Conservation (phyloP, 2,329 filamentous ascomycete species). For the Albifimbria verrucaria region DNA sequence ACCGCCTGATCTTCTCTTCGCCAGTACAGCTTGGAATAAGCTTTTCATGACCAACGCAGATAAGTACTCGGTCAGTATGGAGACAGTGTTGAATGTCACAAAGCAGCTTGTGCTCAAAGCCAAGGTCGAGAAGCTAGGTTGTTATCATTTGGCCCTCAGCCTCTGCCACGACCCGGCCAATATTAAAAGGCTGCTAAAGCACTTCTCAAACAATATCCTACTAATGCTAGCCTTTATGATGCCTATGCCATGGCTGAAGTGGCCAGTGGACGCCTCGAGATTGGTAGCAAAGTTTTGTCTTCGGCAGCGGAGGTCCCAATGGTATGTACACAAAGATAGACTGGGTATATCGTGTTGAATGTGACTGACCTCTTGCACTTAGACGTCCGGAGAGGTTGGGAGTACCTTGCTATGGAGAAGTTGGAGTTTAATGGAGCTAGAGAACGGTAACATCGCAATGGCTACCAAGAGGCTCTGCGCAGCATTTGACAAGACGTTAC, state of each 20-base stretch:
- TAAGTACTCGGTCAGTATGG: conserved; percentile 27
- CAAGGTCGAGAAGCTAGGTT: conserved; percentile 43
- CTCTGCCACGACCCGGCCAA: conserved; percentile 48
- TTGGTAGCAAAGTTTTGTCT: conserved; percentile 62
- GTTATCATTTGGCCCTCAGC: conserved; percentile 69
- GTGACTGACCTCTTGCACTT: neutral
- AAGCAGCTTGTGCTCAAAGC: conserved; percentile 53
- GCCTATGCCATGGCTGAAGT: conserved; percentile 73
- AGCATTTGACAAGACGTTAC: conserved; percentile 27
- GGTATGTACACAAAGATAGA: conserved; percentile 19
- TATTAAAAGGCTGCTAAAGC: conserved; percentile 70
- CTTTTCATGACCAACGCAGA: conserved; percentile 28
- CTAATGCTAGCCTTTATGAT: conserved; percentile 69
- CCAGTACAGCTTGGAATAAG: conserved; percentile 41
- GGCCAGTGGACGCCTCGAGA: conserved; percentile 50
- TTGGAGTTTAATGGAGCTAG: conserved; percentile 68
- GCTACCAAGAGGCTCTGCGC: conserved; percentile 39
- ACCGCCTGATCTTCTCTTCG: conserved; percentile 50
- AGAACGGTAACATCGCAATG: conserved; percentile 24
- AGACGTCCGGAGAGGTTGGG: neutral
- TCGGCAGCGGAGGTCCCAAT: conserved; percentile 51
- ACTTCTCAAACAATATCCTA: conserved; percentile 65
- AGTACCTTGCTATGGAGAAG: conserved; percentile 48
- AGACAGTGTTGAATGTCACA: conserved; percentile 53
- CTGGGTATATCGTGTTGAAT: neutral